Evolutionary conservation across 2,329 filamentous ascomycete species (phyloP).

Genomic region (Ascochyta pisi): DNA sequence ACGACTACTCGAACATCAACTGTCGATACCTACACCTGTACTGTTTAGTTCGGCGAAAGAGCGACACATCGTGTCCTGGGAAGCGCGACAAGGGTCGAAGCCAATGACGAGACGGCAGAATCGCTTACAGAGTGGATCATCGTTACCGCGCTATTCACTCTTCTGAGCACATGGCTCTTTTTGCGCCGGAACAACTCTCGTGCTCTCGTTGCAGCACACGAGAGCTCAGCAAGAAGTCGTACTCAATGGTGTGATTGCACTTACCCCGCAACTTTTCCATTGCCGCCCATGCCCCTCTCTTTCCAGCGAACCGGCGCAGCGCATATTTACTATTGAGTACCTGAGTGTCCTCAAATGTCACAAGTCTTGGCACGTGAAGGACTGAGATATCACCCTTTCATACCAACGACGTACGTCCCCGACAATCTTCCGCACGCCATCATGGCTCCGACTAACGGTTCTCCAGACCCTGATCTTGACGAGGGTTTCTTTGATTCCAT

Average conservation of each 20-base stretch:
- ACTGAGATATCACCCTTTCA: constrained; percentile 18
- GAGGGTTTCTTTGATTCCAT: constrained; percentile 41
- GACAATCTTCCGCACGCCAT: constrained; percentile 22
- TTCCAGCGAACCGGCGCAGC: constrained; percentile 13
- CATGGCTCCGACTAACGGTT: constrained; percentile 37
- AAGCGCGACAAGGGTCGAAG: constrained; percentile 11
- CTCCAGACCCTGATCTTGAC: constrained; percentile 35
- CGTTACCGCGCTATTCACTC: constrained; percentile 24
- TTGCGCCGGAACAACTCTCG: constrained; percentile 15
- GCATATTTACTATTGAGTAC: constrained; percentile 16
- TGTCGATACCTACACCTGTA: not conserved
- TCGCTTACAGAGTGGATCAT: constrained; percentile 23
- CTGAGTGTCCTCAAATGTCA: constrained; percentile 20
- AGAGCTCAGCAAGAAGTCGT: constrained; percentile 5
- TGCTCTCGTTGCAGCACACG: constrained; percentile 5
- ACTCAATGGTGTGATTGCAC: constrained; percentile 13
- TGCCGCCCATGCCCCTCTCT: constrained; percentile 8
- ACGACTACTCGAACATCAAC: not conserved
- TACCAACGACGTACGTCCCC: constrained; percentile 14
- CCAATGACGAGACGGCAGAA: constrained; percentile 23
- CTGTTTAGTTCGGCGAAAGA: constrained; percentile 9
- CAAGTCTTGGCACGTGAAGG: constrained; percentile 19
- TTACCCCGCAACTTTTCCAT: constrained; percentile 8
- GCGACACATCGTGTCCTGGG: constrained; percentile 5
- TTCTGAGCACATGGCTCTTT: constrained; percentile 18